Evolutionary conservation across 2,329 filamentous ascomycete species (phyloP).

Genomic region (Tolypocladium tundrense): DNA sequence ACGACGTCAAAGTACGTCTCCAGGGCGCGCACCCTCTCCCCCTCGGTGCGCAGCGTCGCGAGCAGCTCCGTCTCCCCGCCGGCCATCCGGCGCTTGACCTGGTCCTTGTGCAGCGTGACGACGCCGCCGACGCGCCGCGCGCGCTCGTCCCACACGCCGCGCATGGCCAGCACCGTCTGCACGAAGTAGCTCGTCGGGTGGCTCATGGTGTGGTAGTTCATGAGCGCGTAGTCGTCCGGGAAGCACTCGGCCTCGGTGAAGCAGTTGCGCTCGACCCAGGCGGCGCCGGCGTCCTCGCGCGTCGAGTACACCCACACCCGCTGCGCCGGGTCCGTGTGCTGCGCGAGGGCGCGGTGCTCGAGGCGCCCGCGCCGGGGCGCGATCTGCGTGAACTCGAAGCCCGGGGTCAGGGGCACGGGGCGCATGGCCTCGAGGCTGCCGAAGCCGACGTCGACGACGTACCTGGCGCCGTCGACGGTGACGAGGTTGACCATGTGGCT

Average conservation of each 20-base stretch:
- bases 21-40: constrained; percentile 36
- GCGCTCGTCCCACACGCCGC: constrained; percentile 14
- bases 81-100: constrained; percentile 31
- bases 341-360: constrained; percentile 18
- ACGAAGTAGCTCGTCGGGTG: constrained; percentile 26
- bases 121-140: constrained; percentile 19
- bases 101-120: constrained; percentile 30
- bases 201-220: constrained; percentile 30
- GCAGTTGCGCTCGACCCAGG: constrained; percentile 38
- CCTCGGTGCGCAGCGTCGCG: constrained; percentile 33
- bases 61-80: constrained; percentile 24
- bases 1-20: constrained; percentile 38
- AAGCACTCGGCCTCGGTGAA: constrained; percentile 41
- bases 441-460: neutral
- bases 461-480: constrained; percentile 26
- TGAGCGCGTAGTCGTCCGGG: constrained; percentile 33
- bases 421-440: constrained; percentile 32
- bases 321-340: constrained; percentile 21
- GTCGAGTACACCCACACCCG: constrained; percentile 29
- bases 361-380: constrained; percentile 35
- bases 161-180: constrained; percentile 23
- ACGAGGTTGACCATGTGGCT: constrained; percentile 51
- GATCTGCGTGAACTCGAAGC: constrained; percentile 21
- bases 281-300: constrained; percentile 14
- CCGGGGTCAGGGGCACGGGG: neutral